Evolutionary conservation across 2,329 filamentous ascomycete species (phyloP), one percentile per base, ranked within the genome.

Genomic region (Colletotrichum sp.): DNA sequence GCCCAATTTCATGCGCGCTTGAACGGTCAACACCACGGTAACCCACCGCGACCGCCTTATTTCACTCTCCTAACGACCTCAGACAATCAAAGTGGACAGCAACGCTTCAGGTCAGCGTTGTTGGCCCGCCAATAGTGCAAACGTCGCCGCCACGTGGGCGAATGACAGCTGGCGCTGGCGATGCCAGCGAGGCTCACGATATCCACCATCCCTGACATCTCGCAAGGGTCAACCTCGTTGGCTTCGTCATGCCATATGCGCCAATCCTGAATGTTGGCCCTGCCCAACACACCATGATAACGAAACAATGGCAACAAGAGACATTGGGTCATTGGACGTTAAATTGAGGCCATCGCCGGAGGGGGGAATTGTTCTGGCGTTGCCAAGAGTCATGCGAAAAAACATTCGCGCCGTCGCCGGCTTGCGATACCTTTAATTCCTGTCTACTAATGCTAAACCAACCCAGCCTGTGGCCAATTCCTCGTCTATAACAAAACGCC

Each of bases 181-280:
- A 60, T 67, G 70, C 64, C 65, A 65, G 26, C 70, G 59, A 75
- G 70, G 59, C 48, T 60, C 18, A 26, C 21, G 32, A 57, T 28
- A 57, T 16, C 30, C 64, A 60, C 65, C 64, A 68, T 39, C 64
- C 43, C 43, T 21, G 21, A 5, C 13, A 3, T 13, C 13, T 24
- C 30, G 1, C 74, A 55, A 48, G 72, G 73, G 26, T 73, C 21
- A 68, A 64, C 74, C 74, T 30, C 74, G 74, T 73, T 36, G 72
- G n/a, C n/a, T 18, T 48, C 26, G 4, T 55, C 48, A 73, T 73
- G 70, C 74, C 15, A 15, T 43, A 30, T 32, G 12, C 43, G 7
- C 48, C 34, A 39, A 21, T 52, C 72, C 18, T 30, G 15, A 15
- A 21, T 15, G n/a, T 16, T 34, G 15, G 48, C 60, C 67, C 59